Evolutionary conservation across 1,284 basidiomycete species (phyloP), one percentile per base, ranked within the genome.

Genomic region (Coniferiporia sulphurascens): DNA sequence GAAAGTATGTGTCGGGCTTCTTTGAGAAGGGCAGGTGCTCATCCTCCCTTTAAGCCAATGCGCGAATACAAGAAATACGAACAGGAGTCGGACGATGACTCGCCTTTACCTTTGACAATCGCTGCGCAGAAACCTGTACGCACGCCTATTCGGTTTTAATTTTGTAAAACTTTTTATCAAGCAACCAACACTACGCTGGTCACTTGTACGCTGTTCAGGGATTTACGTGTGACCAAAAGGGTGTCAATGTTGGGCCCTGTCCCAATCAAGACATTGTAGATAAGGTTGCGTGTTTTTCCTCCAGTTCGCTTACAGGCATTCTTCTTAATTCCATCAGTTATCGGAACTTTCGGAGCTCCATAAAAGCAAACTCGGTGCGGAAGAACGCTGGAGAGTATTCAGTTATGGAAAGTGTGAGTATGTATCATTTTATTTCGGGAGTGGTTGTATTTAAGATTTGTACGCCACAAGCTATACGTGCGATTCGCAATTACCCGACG

Each of bases 231-330:
- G 87, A 90, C 64, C 27, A 78, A 78, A 64, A 73, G 73, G 46
- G 62, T 60, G 1, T 68, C 70, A 59, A 63, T 54, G 63, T 60
- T 22, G 59, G 61, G 4, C 63, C 60, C 4, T 83, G 80, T 64
- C 71, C 73, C 4, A 90, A 90, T 67, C 83, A 88, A 68, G 81
- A 85, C 65, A 78, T 90, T 52, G 74, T 89, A 49, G 83, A 86
- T 67, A 87, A 84, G 77, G 87, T 82, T 63, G 27, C 64, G 44
- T 58, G 13, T 50, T 45, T 43, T 35, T 44, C 57, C n/a, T 52
- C 17, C 59, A 38, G 44, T 48, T 22, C 19, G 48, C 12, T 7
- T 43, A 35, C 46, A n/a, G 27, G 27, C 27, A 12, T 54, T 10
- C n/a, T 9, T 41, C 1, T 27, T 55, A 21, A n/a, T 56, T 27